These are phyloP conservation scores for Apiospora koreana DNA, from an alignment of 2,329 filamentous ascomycete species.

Conservation along the genomic window DNA sequence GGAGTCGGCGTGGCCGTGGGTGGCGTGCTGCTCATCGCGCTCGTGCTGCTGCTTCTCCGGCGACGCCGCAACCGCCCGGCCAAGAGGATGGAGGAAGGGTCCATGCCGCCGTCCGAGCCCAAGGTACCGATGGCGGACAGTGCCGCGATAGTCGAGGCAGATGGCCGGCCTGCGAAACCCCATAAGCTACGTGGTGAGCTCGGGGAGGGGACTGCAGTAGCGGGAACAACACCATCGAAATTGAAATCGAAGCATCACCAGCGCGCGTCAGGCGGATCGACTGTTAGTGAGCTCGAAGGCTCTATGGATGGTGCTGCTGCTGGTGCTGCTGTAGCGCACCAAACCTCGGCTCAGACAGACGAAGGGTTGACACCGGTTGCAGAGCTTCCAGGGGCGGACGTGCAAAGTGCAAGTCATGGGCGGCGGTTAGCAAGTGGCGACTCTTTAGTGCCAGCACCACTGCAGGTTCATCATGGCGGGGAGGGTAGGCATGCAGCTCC, in stretches of 20 bases:
- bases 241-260: neutral
- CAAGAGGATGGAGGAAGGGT: neutral
- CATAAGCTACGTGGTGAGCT: slow-evolving; percentile 12
- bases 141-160: slow-evolving; percentile 15
- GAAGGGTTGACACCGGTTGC: neutral
- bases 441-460: neutral
- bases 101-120: neutral
- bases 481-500: neutral
- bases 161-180: slow-evolving; percentile 17
- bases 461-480: neutral
- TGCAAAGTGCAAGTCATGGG: neutral
- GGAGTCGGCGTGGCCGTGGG: slow-evolving; percentile 29
- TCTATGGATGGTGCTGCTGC: neutral
- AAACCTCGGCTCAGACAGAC: neutral
- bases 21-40: slow-evolving; percentile 24
- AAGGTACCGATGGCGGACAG: slow-evolving; percentile 13
- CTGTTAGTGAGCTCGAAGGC: slow-evolving; percentile 9
- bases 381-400: neutral
- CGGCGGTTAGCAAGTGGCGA: neutral
- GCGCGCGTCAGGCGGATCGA: neutral
- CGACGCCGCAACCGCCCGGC: slow-evolving; percentile 3
- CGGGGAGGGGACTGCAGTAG: slow-evolving; percentile 8
- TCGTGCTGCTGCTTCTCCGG: slow-evolving; percentile 13
- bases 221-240: neutral
- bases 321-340: neutral